A percentile compares a stretch with the other conserved stretches of the same genome.
phyloP scores from a whole-genome alignment of 2,329 filamentous ascomycete genomes.

The Rhytidhysteron rufulum region DNA sequence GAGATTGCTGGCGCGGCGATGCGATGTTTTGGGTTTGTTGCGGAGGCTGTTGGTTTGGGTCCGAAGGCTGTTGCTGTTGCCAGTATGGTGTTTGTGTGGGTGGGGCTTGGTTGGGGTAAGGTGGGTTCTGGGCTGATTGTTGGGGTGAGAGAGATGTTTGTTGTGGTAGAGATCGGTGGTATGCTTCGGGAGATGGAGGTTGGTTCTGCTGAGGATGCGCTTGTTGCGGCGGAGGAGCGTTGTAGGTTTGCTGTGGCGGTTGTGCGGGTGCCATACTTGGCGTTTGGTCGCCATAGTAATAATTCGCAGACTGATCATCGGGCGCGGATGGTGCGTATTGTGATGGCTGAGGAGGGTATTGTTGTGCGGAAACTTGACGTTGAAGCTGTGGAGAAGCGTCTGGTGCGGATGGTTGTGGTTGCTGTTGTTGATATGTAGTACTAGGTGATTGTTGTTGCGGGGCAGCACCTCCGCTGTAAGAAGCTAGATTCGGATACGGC shows the following conservation, averaged over 20 bases:
- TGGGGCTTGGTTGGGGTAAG: constrained; percentile 6
- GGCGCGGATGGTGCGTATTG: constrained; percentile 29
- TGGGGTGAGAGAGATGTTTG: constrained; percentile 30
- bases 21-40: constrained; percentile 7
- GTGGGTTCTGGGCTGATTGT: constrained; percentile 15
- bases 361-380: constrained; percentile 27
- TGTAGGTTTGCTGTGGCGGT: constrained; percentile 25
- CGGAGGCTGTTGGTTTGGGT: constrained; percentile 13
- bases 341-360: constrained; percentile 29
- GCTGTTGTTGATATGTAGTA: constrained; percentile 23
- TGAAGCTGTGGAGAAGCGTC: constrained; percentile 33
- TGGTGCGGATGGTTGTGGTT: constrained; percentile 18
- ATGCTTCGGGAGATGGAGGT: constrained; percentile 33
- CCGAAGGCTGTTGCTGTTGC: constrained; percentile 17
- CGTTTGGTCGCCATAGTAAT: constrained; percentile 30
- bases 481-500: constrained; percentile 30
- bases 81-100: constrained; percentile 14
- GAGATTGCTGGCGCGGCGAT: constrained; percentile 10
- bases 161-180: constrained; percentile 13
- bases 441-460: constrained; percentile 22
- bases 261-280: constrained; percentile 19
- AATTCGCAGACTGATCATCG: constrained; percentile 29
- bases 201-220: constrained; percentile 27
- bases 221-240: constrained; percentile 19
- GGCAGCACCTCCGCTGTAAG: constrained; percentile 13